Percentiles rank a stretch among this genome's conserved stretches.
These are phyloP conservation scores for Synchytrium microbalum DNA, from an alignment of 371 early-diverging fungal species.

Conservation along the genomic window DNA sequence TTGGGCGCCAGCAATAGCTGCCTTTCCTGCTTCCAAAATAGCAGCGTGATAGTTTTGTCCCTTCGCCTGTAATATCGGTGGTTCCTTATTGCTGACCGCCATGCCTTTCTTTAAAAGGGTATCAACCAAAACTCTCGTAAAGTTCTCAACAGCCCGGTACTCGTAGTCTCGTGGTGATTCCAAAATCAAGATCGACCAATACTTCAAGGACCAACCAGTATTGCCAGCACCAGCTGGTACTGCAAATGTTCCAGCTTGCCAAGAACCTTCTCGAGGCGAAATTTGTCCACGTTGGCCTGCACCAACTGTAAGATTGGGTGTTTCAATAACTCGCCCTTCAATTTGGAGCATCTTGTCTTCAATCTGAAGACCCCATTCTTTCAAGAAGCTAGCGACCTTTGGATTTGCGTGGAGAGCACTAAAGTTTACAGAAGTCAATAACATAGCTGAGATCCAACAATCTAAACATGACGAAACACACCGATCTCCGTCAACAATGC, in stretches of 20 bases:
- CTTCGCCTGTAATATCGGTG: slow-evolving; percentile 48
- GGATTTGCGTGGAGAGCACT: slow-evolving; percentile 12
- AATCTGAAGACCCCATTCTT: slow-evolving; percentile 20
- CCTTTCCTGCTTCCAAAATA: slow-evolving; percentile 52
- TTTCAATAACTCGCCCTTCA: slow-evolving; percentile 17
- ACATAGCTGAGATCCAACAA: slow-evolving; percentile 3
- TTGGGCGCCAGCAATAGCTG: slow-evolving; percentile 31
- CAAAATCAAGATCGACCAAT: background rate
- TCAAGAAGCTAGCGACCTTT: slow-evolving; percentile 1
- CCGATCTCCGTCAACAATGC: slow-evolving; percentile 13
- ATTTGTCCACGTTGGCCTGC: slow-evolving; percentile 57
- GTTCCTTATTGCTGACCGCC: slow-evolving; percentile 28
- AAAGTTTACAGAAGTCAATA: background rate
- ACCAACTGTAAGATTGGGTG: slow-evolving; percentile 38
- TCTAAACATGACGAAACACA: slow-evolving; percentile 9
- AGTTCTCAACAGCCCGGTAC: slow-evolving; percentile 10
- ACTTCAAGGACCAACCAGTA: too few relatives aligned
- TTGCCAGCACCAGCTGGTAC: background rate
- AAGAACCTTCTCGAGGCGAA: slow-evolving; percentile 71
- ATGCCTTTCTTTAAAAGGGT: slow-evolving; percentile 37
- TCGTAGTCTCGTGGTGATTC: background rate
- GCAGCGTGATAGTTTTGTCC: slow-evolving; percentile 37
- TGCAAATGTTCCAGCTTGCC: slow-evolving; percentile 33
- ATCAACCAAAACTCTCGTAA: slow-evolving; percentile 5
- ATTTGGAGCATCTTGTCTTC: slow-evolving; percentile 17